phyloP scores from a whole-genome alignment of 163 green algal species.

The Scenedesmus sp. region DNA sequence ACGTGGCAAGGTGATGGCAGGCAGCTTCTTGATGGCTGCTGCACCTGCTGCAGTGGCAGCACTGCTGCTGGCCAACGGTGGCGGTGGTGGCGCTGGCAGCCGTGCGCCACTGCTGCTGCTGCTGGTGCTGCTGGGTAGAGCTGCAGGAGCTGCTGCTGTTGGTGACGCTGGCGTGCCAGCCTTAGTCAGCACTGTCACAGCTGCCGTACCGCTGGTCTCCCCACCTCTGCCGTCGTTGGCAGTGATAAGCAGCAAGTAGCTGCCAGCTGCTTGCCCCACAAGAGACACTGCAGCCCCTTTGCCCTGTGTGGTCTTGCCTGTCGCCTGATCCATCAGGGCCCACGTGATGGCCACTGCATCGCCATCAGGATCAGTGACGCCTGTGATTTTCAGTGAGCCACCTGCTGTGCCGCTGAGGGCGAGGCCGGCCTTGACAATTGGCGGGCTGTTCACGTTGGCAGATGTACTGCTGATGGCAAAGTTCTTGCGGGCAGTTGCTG shows the following conservation, averaged over 20 bases:
- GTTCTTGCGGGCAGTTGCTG: conserved; percentile 42
- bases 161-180: background rate
- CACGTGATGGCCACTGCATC: conserved; percentile 31
- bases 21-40: conserved; percentile 21
- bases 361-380: conserved; percentile 44
- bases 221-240: conserved; percentile 37
- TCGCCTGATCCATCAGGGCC: conserved; percentile 36
- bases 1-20: background rate
- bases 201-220: conserved; percentile 28
- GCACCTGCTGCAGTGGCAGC: background rate
- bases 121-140: conserved; percentile 5
- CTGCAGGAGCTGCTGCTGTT: background rate
- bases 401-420: background rate
- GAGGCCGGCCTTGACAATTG: conserved; percentile 9
- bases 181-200: background rate
- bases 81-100: background rate
- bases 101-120: conserved; percentile 11
- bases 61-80: background rate
- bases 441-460: background rate
- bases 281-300: background rate
- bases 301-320: conserved; percentile 16
- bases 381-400: background rate
- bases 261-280: background rate
- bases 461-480: conserved; percentile 28
- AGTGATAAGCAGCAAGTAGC: conserved; percentile 44